Evolutionary conservation across 2,329 filamentous ascomycete species (phyloP).

Genomic region (Cercospora brassicicola): DNA sequence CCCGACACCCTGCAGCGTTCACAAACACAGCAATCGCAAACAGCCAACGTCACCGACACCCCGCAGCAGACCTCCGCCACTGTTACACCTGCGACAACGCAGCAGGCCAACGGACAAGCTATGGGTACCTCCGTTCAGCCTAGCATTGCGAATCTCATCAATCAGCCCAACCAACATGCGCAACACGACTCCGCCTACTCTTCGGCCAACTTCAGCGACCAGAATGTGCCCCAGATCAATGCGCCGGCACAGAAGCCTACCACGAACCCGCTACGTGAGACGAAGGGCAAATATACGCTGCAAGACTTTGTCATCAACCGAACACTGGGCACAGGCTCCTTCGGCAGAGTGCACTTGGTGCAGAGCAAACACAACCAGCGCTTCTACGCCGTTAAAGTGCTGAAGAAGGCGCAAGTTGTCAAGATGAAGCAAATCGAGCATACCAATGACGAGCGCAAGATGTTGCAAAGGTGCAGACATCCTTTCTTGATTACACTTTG

Average conservation of each 20-base stretch:
- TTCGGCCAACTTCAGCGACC: constrained; percentile 40
- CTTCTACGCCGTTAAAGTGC: constrained; percentile 96
- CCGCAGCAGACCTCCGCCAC: constrained; percentile 37
- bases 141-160: constrained; percentile 81
- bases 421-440: constrained; percentile 99
- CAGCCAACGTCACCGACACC: constrained; percentile 25
- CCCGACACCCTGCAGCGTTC: constrained; percentile 36
- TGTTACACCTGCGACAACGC: constrained; percentile 15
- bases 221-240: constrained; percentile 41
- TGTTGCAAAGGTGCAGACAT: constrained; percentile 96
- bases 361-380: constrained; percentile 98
- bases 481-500: constrained; percentile 96
- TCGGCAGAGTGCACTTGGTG: constrained; percentile 92
- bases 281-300: constrained; percentile 96
- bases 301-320: constrained; percentile 85
- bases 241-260: constrained; percentile 35
- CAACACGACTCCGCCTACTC: constrained; percentile 42
- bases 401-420: constrained; percentile 97
- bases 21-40: constrained; percentile 22
- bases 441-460: constrained; percentile 94
- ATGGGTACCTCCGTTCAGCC: constrained; percentile 64
- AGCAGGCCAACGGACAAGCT: constrained; percentile 19
- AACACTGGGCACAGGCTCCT: constrained; percentile 93
- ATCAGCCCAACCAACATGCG: constrained; percentile 51
- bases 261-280: constrained; percentile 60